Conservation (phyloP, 208 protist genomes). For the Trypanosoma boissoni region DNA sequence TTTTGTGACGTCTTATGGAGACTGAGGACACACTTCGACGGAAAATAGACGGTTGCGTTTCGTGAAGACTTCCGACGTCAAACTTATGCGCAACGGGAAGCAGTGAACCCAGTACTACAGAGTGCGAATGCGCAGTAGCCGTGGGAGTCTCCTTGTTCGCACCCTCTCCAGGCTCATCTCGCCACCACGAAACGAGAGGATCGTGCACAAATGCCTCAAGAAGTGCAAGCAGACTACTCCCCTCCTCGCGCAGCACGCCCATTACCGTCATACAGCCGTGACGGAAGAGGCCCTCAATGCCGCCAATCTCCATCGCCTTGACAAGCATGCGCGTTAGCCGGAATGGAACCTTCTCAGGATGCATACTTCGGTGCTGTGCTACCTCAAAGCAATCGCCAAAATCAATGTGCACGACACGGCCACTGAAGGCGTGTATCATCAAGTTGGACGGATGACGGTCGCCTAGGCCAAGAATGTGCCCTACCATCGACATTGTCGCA, state of each 20-base stretch:
- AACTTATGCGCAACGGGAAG: constrained; percentile 2
- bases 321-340: constrained; percentile 99
- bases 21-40: constrained; percentile 3
- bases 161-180: constrained; percentile 53
- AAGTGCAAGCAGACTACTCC: constrained; percentile 98
- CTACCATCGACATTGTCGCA: constrained; percentile 99
- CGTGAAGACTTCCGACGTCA: constrained; percentile 23
- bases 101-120: constrained; percentile 13
- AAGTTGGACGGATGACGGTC: constrained; percentile 99
- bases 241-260: constrained; percentile 96
- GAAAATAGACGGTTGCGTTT: constrained; percentile 15
- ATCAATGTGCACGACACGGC: constrained; percentile 99
- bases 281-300: constrained; percentile 99
- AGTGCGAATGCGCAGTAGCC: neutral
- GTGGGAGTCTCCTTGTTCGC: constrained; percentile 9
- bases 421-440: constrained; percentile 98
- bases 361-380: constrained; percentile 96
- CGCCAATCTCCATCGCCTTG: constrained; percentile 99
- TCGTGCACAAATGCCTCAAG: constrained; percentile 99
- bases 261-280: constrained; percentile 98
- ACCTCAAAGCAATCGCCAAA: constrained; percentile 99
- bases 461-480: constrained; percentile 98
- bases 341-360: constrained; percentile 99
- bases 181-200: constrained; percentile 99
- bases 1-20: constrained; percentile 3